Evolutionary conservation across 352 stramenopile species (phyloP).

Genomic region (Phytophthora macrochlamydospora): DNA sequence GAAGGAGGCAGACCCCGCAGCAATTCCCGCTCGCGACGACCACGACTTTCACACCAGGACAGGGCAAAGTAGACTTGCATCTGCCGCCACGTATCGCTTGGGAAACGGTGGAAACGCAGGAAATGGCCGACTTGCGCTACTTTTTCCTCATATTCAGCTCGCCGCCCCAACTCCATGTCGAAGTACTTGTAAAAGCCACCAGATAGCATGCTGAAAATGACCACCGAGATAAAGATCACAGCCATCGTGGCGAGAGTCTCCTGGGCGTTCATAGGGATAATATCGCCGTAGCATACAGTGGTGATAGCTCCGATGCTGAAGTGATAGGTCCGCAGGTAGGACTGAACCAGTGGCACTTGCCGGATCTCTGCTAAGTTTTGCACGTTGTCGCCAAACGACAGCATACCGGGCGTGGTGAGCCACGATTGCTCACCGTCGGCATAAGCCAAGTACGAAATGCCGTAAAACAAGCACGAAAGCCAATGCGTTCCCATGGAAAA

Average conservation of each 20-base stretch:
- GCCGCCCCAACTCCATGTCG: constrained; percentile 69
- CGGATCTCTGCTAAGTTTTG: constrained; percentile 34
- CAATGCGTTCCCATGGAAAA: constrained; percentile 60
- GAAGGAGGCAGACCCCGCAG: constrained; percentile 54
- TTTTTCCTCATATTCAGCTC: constrained; percentile 68
- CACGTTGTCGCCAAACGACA: constrained; percentile 45
- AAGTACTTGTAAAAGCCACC: constrained; percentile 75
- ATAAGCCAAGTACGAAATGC: constrained; percentile 56
- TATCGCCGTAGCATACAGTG: constrained; percentile 76
- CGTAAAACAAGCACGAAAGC: constrained; percentile 60
- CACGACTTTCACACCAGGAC: constrained; percentile 71
- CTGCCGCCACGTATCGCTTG: constrained; percentile 55
- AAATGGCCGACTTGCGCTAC: constrained; percentile 62
- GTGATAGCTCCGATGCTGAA: constrained; percentile 82
- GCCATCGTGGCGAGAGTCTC: constrained; percentile 58
- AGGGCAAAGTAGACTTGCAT: constrained; percentile 81
- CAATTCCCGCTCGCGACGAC: constrained; percentile 61
- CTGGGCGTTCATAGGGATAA: constrained; percentile 61
- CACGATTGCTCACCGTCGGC: constrained; percentile 45
- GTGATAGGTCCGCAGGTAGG: constrained; percentile 62
- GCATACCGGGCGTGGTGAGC: constrained; percentile 65
- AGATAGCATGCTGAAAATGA: constrained; percentile 77
- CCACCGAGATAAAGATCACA: constrained; percentile 72
- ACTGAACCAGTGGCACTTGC: constrained; percentile 34
- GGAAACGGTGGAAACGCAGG: constrained; percentile 72